Evolutionary conservation across 78 protist species (phyloP).

Genomic region (Tieghemostelium lacteum): DNA sequence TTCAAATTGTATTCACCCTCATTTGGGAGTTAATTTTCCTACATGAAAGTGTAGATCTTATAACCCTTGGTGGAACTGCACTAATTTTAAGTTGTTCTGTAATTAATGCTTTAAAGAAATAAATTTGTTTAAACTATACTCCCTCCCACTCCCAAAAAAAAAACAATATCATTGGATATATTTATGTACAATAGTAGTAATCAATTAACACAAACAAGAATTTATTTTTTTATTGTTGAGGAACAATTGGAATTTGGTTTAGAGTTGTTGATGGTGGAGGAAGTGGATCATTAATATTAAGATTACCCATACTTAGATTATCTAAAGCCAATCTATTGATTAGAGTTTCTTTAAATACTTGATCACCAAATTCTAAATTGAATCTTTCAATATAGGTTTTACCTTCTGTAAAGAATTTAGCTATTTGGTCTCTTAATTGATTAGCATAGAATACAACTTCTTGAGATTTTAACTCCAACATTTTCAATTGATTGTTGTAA

Average conservation of each 20-base stretch:
- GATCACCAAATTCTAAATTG: neutral
- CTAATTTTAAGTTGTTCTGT: constrained; percentile 52
- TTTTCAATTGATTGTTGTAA: constrained; percentile 4
- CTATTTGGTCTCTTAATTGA: constrained; percentile 1
- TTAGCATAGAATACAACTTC: constrained; percentile 1
- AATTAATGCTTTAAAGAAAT: constrained; percentile 29
- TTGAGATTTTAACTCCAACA: constrained; percentile 4
- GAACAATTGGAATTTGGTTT: no score
- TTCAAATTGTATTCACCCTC: constrained; percentile 60
- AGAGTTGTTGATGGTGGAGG: no score
- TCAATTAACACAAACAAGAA: no score
- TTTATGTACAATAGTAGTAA: no score
- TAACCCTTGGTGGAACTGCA: constrained; percentile 13
- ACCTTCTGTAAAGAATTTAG: constrained; percentile 17
- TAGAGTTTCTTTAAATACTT: neutral
- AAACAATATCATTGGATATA: neutral
- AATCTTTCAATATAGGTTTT: neutral
- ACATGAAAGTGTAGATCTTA: neutral
- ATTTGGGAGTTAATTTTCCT: constrained; percentile 31
- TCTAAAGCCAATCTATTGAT: constrained; percentile 3
- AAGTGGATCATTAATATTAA: no score
- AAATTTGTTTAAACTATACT: neutral
- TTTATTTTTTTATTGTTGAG: neutral
- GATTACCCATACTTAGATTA: neutral
- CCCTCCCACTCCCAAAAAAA: neutral